phyloP scores from a whole-genome alignment of 768 basidiomycete genomes.

The Mycena venus region DNA sequence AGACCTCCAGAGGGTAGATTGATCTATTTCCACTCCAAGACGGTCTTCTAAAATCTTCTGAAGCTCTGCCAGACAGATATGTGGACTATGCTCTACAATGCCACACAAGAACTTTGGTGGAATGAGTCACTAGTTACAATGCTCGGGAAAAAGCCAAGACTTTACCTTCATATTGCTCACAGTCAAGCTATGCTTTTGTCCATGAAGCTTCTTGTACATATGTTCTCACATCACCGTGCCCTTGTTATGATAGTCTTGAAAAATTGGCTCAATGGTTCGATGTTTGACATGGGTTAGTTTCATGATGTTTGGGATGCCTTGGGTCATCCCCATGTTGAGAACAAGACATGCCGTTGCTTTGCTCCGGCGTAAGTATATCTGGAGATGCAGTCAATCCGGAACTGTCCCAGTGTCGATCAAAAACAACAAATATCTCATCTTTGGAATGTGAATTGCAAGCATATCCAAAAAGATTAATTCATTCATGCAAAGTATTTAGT shows the following conservation, averaged over 20 bases:
- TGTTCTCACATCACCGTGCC: background rate
- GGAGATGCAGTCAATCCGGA: no score
- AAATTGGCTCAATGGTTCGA: background rate
- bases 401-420: no score
- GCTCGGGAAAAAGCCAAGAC: background rate
- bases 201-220: background rate
- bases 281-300: background rate
- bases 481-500: no score
- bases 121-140: background rate
- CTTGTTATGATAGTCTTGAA: background rate
- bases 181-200: background rate
- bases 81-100: conserved; percentile 34
- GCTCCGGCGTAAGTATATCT: no score
- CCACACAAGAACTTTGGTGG: conserved; percentile 31
- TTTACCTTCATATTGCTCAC: background rate
- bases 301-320: background rate
- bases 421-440: no score
- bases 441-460: no score
- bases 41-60: conserved; percentile 31
- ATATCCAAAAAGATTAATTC: no score
- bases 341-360: no score
- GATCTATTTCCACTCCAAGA: conserved; percentile 23
- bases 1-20: conserved; percentile 27
- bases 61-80: conserved; percentile 38
- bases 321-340: background rate